Conservation (phyloP, 2,329 filamentous ascomycete species). For the Lasiodiplodia gonubiensis region DNA sequence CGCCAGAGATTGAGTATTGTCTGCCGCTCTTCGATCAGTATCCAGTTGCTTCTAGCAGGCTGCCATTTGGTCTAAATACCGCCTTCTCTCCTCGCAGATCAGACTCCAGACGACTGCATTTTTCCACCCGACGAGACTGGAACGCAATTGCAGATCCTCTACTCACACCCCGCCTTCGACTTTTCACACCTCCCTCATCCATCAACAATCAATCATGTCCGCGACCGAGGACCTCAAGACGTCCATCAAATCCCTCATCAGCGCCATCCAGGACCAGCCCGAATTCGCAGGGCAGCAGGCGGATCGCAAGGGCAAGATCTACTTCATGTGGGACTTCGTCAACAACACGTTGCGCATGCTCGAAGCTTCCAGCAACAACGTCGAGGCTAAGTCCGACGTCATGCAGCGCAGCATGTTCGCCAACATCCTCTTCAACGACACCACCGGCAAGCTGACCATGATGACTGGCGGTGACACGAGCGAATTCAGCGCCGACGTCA, state of each 20-base stretch:
- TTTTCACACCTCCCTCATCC: neutral
- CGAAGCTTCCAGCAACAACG: neutral
- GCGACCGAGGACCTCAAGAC: neutral
- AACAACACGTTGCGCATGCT: conserved; percentile 20
- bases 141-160: neutral
- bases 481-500: conserved; percentile 21
- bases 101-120: neutral
- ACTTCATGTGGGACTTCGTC: conserved; percentile 26
- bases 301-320: conserved; percentile 9
- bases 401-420: conserved; percentile 26
- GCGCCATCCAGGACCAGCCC: conserved; percentile 7
- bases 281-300: neutral
- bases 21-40: neutral
- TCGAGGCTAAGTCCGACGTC: conserved; percentile 15
- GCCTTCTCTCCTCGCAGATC: neutral
- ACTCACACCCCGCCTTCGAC: neutral
- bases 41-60: neutral
- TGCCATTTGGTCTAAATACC: neutral
- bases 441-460: conserved; percentile 19
- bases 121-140: neutral
- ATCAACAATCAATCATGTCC: neutral
- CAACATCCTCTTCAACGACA: conserved; percentile 24
- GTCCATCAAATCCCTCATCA: conserved; percentile 17
- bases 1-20: neutral
- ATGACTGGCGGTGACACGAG: conserved; percentile 11